phyloP scores from a whole-genome alignment of 2,329 filamentous ascomycete genomes.

The Didymella keratinophila region DNA sequence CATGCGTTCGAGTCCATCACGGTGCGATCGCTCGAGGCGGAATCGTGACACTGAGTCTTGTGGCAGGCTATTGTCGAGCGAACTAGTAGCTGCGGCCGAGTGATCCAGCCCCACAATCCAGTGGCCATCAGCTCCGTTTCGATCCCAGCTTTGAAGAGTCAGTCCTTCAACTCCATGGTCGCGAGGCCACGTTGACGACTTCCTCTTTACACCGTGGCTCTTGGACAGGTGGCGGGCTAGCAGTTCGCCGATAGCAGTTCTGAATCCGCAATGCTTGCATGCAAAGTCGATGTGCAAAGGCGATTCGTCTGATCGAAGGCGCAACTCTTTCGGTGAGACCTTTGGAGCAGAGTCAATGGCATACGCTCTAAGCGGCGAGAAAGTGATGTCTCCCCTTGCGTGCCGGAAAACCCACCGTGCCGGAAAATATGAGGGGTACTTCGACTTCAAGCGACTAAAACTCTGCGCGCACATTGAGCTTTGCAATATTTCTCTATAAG shows the following conservation, averaged over 20 bases:
- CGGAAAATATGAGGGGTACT: not conserved
- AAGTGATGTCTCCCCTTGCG: not conserved
- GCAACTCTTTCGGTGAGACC: not conserved
- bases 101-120: not conserved
- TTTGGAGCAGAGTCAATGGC: not conserved
- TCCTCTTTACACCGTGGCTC: not conserved
- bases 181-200: not conserved
- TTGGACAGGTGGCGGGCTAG: not conserved
- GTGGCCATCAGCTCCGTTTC: not conserved
- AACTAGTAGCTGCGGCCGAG: not conserved
- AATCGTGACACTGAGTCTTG: not conserved
- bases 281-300: not conserved
- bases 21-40: not conserved
- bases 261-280: not conserved
- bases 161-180: not conserved
- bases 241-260: not conserved
- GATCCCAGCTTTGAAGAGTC: not conserved
- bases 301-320: not conserved
- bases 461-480: not conserved
- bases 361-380: not conserved
- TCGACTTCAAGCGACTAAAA: too few species aligned
- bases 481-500: not conserved
- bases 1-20: not conserved
- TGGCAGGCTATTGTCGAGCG: not conserved
- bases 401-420: not conserved